Evolutionary conservation across 441 rosid genomes (phyloP), one percentile per base, ranked within the genome.

Genomic region (Erodium moschatum): DNA sequence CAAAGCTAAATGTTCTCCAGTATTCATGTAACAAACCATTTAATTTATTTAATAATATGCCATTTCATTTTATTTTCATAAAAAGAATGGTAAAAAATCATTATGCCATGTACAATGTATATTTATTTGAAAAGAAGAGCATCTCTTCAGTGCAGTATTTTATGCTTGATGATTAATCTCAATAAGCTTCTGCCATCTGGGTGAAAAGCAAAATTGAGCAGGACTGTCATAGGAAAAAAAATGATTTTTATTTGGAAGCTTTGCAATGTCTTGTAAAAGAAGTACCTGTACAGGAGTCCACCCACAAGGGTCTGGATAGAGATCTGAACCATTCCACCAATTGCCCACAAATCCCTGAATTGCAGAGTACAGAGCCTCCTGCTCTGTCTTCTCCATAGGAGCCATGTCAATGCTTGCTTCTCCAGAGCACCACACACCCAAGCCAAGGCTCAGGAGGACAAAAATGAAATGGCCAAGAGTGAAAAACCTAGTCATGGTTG

Each of bases 241-340:
- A 40, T 40, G 46, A 40, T 40, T 40, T 40, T 40, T 40, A 40
- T 40, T 3, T 40, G 46, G 46, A 40, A 9, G 46, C 46, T 40
- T 5, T 40, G 46, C 33, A 29, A 29, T 40, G 7, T 40, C 10
- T 40, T 5, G 10, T 40, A 29, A 29, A 29, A 29, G 33, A 29
- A 29, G 67, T 70, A 88, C 98, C 95, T 90, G 95, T 13, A 93
- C 86, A 4, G 97, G 97, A 80, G 95, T 90, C 97, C 91, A 93
- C 4, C 98, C 97, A 83, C 97, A 91, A 76, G 98, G 98, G 70
- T 93, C 96, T n/a, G 97, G 98, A 72, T 84, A 91, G 42, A 93
- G 91, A 77, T 85, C 86, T 46, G 96, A 88, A 65, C 90, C 95
- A 81, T 91, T 88, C 98, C 95, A 93, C 80, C 86, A 83, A 35